Conservation (phyloP, 352 stramenopile genomes). For the Aphanomyces stellatus region DNA sequence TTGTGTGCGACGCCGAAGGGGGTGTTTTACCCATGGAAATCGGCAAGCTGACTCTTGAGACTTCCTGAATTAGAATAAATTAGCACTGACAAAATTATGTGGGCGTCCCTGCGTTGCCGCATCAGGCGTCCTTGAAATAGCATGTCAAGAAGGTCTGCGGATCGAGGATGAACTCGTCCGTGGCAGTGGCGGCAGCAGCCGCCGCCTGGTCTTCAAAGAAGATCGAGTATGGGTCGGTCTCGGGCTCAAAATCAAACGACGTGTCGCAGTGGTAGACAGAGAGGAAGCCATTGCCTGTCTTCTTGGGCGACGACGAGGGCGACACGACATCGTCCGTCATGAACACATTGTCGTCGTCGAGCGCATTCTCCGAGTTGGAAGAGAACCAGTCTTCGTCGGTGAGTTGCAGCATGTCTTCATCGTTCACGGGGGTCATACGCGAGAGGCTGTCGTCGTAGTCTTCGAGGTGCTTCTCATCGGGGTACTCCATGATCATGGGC, state of each 20-base stretch:
- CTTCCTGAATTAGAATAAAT: constrained; percentile 24
- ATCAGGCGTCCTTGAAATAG: constrained; percentile 44
- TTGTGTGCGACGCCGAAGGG: constrained; percentile 43
- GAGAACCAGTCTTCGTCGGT: constrained; percentile 83
- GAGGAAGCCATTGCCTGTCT: constrained; percentile 13
- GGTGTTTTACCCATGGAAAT: constrained; percentile 63
- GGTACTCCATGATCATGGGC: constrained; percentile 67
- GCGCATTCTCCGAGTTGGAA: constrained; percentile 26
- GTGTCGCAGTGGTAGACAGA: constrained; percentile 23
- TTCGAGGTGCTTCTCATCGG: constrained; percentile 52
- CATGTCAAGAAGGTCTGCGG: constrained; percentile 80
- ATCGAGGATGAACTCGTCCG: constrained; percentile 62
- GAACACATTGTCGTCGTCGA: constrained; percentile 24
- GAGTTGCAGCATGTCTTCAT: constrained; percentile 68
- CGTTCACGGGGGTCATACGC: constrained; percentile 59
- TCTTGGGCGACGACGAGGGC: constrained; percentile 4
- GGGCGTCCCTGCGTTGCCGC: neutral
- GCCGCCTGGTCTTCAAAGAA: constrained; percentile 11
- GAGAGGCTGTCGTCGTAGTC: constrained; percentile 55
- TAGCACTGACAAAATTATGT: constrained; percentile 22
- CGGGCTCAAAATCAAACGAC: constrained; percentile 9
- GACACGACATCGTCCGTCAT: constrained; percentile 1
- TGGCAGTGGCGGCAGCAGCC: neutral
- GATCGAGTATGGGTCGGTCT: constrained; percentile 14
- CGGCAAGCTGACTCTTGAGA: constrained; percentile 3